These are phyloP conservation scores for Lentithecium fluviatile DNA, from an alignment of 495 filamentous ascomycete species.

Conservation along the genomic window DNA sequence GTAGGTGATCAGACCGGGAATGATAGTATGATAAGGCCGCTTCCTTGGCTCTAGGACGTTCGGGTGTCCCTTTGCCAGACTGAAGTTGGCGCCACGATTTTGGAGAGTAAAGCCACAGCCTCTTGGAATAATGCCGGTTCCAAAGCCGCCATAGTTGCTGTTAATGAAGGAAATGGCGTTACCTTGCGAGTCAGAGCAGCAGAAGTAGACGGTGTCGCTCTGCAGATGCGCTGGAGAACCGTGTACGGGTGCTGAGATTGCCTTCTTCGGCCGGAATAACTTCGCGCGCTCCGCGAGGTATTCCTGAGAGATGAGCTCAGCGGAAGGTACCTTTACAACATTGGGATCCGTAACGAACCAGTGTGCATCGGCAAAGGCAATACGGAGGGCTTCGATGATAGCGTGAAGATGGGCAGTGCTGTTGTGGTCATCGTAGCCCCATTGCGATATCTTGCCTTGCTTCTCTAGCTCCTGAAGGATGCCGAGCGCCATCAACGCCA, in stretches of 20 bases:
- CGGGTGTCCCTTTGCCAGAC: conserved; percentile 63
- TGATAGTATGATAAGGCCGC: conserved; percentile 96
- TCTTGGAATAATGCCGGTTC: conserved; percentile 77
- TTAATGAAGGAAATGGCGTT: conserved; percentile 97
- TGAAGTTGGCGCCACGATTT: conserved; percentile 88
- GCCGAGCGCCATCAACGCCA: conserved; percentile 89
- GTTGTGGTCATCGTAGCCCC: conserved; percentile 70
- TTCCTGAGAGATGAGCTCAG: conserved; percentile 56
- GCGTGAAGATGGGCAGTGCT: conserved; percentile 76
- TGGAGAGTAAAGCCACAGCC: conserved; percentile 90
- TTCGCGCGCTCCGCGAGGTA: conserved; percentile 71
- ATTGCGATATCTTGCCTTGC: conserved; percentile 67
- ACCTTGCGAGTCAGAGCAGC: conserved; percentile 71
- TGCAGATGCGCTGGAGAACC: conserved; percentile 67
- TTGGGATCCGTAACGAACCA: conserved; percentile 90
- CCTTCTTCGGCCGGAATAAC: conserved; percentile 62
- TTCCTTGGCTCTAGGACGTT: conserved; percentile 81
- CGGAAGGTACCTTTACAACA: conserved; percentile 61
- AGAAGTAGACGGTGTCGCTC: conserved; percentile 92
- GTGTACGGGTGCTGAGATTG: conserved; percentile 58
- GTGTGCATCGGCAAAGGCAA: conserved; percentile 84
- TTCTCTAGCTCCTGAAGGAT: conserved; percentile 82
- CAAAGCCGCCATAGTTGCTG: conserved; percentile 89
- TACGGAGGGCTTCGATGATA: conserved; percentile 83
- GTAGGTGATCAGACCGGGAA: conserved; percentile 86